Conservation (phyloP, 2,329 filamentous ascomycete species). For the Scolecobasidium constrictum region DNA sequence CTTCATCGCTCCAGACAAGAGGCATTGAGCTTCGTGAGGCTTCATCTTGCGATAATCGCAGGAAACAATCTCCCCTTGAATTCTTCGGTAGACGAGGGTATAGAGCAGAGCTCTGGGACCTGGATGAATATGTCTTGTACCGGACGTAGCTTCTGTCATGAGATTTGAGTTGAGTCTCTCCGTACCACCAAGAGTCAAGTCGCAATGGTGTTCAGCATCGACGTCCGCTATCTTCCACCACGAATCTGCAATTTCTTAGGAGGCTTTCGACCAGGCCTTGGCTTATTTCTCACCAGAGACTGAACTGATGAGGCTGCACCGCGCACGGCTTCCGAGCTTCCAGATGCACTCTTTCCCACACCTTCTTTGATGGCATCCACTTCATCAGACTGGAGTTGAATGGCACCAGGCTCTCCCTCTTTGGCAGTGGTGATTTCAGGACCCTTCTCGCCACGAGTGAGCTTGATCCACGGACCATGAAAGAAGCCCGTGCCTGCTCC, state of each 20-base stretch:
- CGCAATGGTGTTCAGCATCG: no score
- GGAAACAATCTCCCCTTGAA: no score
- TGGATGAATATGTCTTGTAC: no score
- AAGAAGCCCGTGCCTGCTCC: constrained; percentile 29
- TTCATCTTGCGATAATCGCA: no score
- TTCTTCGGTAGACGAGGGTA: no score
- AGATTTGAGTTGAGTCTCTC: no score
- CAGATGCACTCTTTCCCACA: neutral
- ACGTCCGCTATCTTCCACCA: no score
- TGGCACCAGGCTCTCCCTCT: neutral
- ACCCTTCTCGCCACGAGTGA: constrained; percentile 12
- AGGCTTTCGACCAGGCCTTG: neutral
- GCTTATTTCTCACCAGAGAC: neutral
- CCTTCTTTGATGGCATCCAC: neutral
- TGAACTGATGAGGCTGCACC: neutral
- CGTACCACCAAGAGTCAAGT: no score
- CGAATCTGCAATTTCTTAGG: constrained; percentile 7
- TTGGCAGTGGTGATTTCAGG: neutral
- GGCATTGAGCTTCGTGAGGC: no score
- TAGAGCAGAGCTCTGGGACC: no score
- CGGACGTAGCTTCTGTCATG: no score
- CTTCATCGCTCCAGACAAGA: no score
- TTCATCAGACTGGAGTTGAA: neutral
- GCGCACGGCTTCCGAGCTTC: neutral
- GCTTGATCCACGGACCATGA: constrained; percentile 32